Evolutionary conservation across 306 rosid species (phyloP), one percentile per base, ranked within the genome.

Genomic region (Prunus campanulata): DNA sequence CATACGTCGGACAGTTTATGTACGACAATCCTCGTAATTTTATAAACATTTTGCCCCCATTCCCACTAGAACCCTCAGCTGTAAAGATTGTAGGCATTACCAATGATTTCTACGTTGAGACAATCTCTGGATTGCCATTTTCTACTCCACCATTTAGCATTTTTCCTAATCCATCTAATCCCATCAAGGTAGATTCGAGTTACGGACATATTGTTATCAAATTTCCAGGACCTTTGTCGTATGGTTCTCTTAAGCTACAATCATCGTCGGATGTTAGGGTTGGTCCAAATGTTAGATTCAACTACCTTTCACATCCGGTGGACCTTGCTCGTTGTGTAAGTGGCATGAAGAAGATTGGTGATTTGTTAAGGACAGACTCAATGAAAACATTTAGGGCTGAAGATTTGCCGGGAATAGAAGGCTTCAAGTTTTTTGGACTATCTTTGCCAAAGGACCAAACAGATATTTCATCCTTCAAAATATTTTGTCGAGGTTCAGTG

Each of bases 11-110:
- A 0, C 24, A 81, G 10, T 74, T 57, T 20, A 77, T 84, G 80
- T 19, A 59, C 1, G 87, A 80, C 75, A 78, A 81, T 73, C 82
- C 77, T n/a, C 82, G 82, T 35, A 72, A 71, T 61, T 52, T 0
- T 56, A 62, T 80, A 3, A 16, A 0, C 75, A 29, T 74, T 10
- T 47, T 68, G 35, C 39, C 46, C 18, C 71, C 76, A 5, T 59
- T 50, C 55, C 16, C 71, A 10, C 24, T 79, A 32, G 4, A 19
- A 5, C 19, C 75, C 47, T 49, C 76, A 1, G 2, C 1, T 42
- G 1, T 1, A 20, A 19, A 74, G 20, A 64, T 50, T 30, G 75
- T 18, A 4, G 79, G 57, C 14, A 80, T 80, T 8, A 29, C 73
- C 13, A 24, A 46, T 0, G 42, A 66, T 15, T 27, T 13, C 73